A percentile compares a stretch with the other conserved stretches of the same genome.
Conservation (phyloP, 2,329 filamentous ascomycete genomes). For the Neonectria sp. region DNA sequence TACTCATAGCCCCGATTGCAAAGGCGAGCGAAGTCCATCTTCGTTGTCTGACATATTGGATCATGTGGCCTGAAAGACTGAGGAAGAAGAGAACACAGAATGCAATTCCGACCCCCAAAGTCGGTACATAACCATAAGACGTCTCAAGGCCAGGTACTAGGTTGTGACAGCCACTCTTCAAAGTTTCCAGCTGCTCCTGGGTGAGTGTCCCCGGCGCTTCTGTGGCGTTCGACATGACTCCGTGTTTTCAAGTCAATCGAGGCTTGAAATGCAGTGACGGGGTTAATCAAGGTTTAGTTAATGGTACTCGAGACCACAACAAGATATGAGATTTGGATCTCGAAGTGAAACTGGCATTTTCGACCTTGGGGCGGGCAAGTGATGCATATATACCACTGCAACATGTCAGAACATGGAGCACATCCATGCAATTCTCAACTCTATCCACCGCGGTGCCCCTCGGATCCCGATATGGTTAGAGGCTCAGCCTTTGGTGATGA, state of each 20-base stretch:
- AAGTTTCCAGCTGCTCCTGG: conserved; percentile 1
- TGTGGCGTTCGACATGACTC: not conserved
- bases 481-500: not conserved
- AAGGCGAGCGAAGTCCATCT: conserved; percentile 4
- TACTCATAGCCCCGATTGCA: conserved; percentile 1
- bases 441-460: not conserved
- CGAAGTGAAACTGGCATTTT: not conserved
- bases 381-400: not conserved
- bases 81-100: conserved; percentile 7
- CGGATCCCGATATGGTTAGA: not conserved
- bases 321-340: not conserved
- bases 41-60: not conserved
- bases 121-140: conserved; percentile 11
- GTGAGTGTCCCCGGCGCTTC: conserved; percentile 1
- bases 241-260: not conserved
- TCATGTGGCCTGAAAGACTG: not conserved
- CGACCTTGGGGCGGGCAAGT: not conserved
- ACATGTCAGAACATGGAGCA: not conserved
- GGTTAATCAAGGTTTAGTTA: not conserved
- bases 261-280: not conserved
- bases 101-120: conserved; percentile 8
- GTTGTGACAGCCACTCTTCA: not conserved
- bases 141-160: not conserved
- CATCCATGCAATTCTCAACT: not conserved
- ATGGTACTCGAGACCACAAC: not conserved